Conservation (phyloP, 1,139 yeast species). For the Sugiyamaella paludigena region DNA sequence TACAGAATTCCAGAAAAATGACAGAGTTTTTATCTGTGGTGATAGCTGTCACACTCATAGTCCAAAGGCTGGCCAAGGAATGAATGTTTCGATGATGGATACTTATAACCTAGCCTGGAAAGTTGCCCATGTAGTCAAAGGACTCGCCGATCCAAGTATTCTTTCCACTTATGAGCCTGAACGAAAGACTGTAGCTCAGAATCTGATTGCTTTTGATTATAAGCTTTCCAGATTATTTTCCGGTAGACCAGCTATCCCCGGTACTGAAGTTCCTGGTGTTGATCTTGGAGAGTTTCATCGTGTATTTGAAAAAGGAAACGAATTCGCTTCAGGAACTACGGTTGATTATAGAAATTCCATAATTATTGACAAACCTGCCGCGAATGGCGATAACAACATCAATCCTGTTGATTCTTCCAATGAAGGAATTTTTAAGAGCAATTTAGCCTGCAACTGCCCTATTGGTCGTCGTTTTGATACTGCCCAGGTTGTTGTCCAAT, state of each 20-base stretch:
- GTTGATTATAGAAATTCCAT: constrained; percentile 36
- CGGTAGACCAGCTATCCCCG: constrained; percentile 36
- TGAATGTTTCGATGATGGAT: constrained; percentile 42
- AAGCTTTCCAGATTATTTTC: constrained; percentile 39
- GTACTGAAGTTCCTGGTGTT: constrained; percentile 30
- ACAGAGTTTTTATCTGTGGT: constrained; percentile 39
- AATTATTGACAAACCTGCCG: constrained; percentile 21
- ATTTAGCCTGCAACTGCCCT: constrained; percentile 32
- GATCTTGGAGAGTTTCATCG: constrained; percentile 36
- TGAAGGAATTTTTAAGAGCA: constrained; percentile 11
- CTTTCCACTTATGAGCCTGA: constrained; percentile 39
- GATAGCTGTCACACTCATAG: constrained; percentile 45
- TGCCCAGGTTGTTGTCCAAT: constrained; percentile 31
- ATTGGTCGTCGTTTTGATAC: constrained; percentile 36
- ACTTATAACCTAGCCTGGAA: constrained; percentile 43
- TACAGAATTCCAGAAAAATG: constrained; percentile 29
- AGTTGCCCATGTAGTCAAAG: constrained; percentile 38
- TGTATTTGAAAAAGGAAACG: constrained; percentile 35
- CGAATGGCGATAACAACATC: neutral
- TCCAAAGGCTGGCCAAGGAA: constrained; percentile 45
- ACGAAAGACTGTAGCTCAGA: constrained; percentile 38
- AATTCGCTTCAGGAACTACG: constrained; percentile 40
- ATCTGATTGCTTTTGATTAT: constrained; percentile 39
- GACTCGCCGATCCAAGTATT: constrained; percentile 31
- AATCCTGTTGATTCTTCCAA: neutral